Conservation (phyloP, 495 filamentous ascomycete species). For the Hypoxylon crocopeplum region DNA sequence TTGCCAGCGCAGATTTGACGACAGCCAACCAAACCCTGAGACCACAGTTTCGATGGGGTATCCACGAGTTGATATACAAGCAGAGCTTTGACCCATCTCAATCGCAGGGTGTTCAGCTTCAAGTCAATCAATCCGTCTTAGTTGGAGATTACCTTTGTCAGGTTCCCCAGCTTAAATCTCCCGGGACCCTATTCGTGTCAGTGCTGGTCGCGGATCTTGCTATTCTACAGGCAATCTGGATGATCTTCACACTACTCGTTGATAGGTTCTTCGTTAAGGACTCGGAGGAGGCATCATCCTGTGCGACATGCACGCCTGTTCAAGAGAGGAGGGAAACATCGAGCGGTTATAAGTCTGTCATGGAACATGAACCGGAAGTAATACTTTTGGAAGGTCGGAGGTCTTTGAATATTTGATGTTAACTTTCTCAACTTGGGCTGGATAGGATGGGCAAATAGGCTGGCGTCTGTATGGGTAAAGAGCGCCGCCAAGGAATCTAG, state of each 20-base stretch:
- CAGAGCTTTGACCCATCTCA: slow-evolving; percentile 22
- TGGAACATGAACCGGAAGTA: neutral
- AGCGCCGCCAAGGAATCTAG: no score
- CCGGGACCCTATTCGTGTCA: slow-evolving; percentile 35
- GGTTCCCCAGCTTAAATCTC: slow-evolving; percentile 39
- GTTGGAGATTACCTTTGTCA: slow-evolving; percentile 42
- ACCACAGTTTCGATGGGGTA: slow-evolving; percentile 11
- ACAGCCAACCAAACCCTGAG: slow-evolving; percentile 8
- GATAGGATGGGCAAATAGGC: no score
- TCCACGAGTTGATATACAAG: neutral
- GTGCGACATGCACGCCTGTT: neutral
- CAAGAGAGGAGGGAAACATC: neutral
- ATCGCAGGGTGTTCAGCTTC: slow-evolving; percentile 14
- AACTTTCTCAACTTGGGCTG: no score
- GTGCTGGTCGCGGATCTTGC: slow-evolving; percentile 44
- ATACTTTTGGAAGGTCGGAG: neutral
- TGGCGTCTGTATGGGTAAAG: no score
- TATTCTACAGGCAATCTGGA: slow-evolving; percentile 42
- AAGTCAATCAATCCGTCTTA: slow-evolving; percentile 34
- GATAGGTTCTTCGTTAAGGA: slow-evolving; percentile 14
- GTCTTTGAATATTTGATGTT: neutral
- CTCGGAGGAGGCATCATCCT: slow-evolving; percentile 2
- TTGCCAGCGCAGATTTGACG: slow-evolving; percentile 33
- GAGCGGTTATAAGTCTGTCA: neutral
- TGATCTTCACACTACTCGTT: slow-evolving; percentile 17